Percentiles rank a stretch among this genome's conserved stretches.
These are phyloP conservation scores for Sugiyamaella marilandica DNA, from an alignment of 805 yeast species.

Conservation along the genomic window DNA sequence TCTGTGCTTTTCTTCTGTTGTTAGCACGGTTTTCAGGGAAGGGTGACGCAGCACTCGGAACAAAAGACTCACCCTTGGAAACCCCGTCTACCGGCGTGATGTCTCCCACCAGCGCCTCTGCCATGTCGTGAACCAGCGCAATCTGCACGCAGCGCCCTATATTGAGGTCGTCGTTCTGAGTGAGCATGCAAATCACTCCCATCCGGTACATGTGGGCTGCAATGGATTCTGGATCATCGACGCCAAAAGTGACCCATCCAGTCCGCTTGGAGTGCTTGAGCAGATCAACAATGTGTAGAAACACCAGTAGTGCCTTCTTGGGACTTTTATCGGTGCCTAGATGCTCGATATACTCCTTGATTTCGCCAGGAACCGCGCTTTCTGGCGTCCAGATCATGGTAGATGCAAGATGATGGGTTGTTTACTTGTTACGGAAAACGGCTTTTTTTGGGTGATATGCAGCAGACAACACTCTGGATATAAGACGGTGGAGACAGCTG, in stretches of 20 bases:
- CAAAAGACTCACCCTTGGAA: constrained; percentile 43
- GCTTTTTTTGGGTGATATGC: background rate
- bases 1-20: constrained; percentile 65
- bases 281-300: constrained; percentile 62
- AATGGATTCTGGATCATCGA: constrained; percentile 56
- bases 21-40: background rate
- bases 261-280: constrained; percentile 81
- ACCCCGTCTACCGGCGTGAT: constrained; percentile 79
- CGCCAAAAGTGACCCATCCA: constrained; percentile 82
- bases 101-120: constrained; percentile 92
- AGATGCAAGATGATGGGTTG: background rate
- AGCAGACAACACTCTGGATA: background rate
- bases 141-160: constrained; percentile 72
- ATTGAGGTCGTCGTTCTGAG: constrained; percentile 50
- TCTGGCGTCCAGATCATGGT: constrained; percentile 48
- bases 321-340: constrained; percentile 11
- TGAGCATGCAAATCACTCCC: constrained; percentile 74
- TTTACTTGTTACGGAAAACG: too few species aligned
- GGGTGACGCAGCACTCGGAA: background rate
- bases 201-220: constrained; percentile 97
- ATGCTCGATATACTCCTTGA: constrained; percentile 35
- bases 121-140: constrained; percentile 88
- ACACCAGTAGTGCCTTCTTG: constrained; percentile 35
- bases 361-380: constrained; percentile 45
- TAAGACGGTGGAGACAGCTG: background rate